Evolutionary conservation across 164 flowering plant species (phyloP).

Genomic region (Nymphaea colorata): DNA sequence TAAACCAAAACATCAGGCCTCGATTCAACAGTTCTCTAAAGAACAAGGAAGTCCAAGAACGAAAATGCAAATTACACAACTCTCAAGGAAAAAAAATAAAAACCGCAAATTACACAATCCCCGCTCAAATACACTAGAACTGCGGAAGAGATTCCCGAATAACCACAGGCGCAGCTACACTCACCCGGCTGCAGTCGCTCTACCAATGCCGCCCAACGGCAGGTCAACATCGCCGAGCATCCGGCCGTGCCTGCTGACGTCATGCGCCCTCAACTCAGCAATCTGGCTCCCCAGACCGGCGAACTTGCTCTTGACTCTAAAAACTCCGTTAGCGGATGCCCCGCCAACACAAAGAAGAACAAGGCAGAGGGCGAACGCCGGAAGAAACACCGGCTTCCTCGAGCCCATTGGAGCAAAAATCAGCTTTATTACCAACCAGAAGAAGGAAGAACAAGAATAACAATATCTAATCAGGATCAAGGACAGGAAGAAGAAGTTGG

Average conservation of each 20-base stretch:
- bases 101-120: background rate
- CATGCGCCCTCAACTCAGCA: constrained; percentile 44
- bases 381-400: too few relatives aligned
- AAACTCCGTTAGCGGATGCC: constrained; percentile 15
- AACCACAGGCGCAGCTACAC: too few relatives aligned
- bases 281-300: constrained; percentile 34
- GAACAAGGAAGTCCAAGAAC: too few relatives aligned
- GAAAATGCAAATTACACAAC: too few relatives aligned
- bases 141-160: background rate
- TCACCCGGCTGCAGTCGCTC: constrained; percentile 54
- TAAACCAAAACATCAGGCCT: too few relatives aligned
- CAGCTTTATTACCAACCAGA: too few relatives aligned
- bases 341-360: background rate
- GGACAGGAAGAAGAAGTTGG: too few relatives aligned
- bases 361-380: background rate
- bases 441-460: too few relatives aligned
- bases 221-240: constrained; percentile 57
- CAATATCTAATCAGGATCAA: too few relatives aligned
- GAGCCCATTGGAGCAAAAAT: too few relatives aligned
- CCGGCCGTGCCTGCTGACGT: constrained; percentile 24
- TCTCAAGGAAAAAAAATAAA: too few relatives aligned
- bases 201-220: constrained; percentile 56
- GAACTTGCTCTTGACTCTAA: constrained; percentile 47
- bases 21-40: too few relatives aligned
- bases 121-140: background rate